Conservation (phyloP, 768 basidiomycete genomes). For the Gyrodon lividus region DNA sequence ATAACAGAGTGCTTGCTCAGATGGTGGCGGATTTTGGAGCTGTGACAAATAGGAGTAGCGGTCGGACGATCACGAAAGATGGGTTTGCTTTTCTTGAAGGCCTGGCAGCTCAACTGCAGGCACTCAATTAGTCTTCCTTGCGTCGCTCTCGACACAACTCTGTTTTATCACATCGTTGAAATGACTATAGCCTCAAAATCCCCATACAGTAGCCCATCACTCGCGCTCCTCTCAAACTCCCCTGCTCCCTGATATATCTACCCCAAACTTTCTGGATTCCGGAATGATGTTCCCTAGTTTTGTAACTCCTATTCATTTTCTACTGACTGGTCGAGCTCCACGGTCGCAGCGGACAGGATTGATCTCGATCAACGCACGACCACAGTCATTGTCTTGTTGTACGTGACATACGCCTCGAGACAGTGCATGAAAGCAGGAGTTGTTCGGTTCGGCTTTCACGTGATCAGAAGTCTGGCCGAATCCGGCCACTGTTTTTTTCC, state of each 20-base stretch:
- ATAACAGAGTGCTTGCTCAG: conserved; percentile 56
- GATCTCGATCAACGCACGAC: too few relatives aligned
- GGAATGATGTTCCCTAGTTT: too few relatives aligned
- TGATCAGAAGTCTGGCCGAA: conserved; percentile 22
- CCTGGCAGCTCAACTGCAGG: conserved; percentile 51
- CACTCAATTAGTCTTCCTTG: conserved; percentile 8
- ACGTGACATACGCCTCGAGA: too few relatives aligned
- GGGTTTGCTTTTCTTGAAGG: conserved; percentile 69
- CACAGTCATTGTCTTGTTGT: too few relatives aligned
- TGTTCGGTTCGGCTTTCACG: conserved; percentile 25
- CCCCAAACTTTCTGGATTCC: conserved; percentile 7
- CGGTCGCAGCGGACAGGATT: too few relatives aligned
- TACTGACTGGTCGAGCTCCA: too few relatives aligned
- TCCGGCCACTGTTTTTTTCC: conserved; percentile 19
- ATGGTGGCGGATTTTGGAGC: conserved; percentile 71
- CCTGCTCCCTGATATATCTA: too few relatives aligned
- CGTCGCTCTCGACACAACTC: background rate
- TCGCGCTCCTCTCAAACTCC: too few relatives aligned
- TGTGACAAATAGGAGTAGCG: conserved; percentile 65
- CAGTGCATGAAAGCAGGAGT: too few relatives aligned
- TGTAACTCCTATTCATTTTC: too few relatives aligned
- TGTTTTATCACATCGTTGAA: background rate
- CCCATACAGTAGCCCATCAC: background rate
- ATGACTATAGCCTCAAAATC: background rate
- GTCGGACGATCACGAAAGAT: conserved; percentile 76